phyloP scores from a whole-genome alignment of 257 asterid genomes.

The Orobanche coerulescens region DNA sequence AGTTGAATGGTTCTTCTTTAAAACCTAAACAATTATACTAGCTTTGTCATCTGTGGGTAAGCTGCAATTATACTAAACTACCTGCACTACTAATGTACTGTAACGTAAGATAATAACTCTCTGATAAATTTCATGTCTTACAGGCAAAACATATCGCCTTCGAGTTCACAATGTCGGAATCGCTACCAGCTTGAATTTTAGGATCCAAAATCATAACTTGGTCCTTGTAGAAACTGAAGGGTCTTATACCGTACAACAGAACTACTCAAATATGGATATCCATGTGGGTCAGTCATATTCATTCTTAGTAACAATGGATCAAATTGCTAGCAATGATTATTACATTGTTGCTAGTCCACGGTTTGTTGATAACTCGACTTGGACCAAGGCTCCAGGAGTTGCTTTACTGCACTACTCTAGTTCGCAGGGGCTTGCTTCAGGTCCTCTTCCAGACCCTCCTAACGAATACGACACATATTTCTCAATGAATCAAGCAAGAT shows the following conservation, averaged over 20 bases:
- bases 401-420: constrained; percentile 77
- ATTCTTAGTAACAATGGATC: constrained; percentile 87
- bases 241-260: constrained; percentile 83
- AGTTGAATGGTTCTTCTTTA: background rate
- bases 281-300: constrained; percentile 96
- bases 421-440: constrained; percentile 77
- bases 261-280: constrained; percentile 84
- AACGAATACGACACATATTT: constrained; percentile 67
- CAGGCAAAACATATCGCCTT: constrained; percentile 85
- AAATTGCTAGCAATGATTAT: constrained; percentile 66
- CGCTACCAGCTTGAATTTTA: constrained; percentile 84
- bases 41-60: background rate
- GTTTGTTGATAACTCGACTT: constrained; percentile 47
- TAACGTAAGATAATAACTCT: background rate
- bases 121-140: constrained; percentile 22
- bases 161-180: constrained; percentile 84
- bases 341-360: constrained; percentile 91
- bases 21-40: background rate
- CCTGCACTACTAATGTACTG: background rate
- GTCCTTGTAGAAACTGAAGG: constrained; percentile 95
- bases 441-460: constrained; percentile 98
- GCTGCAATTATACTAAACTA: background rate
- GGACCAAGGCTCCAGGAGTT: constrained; percentile 64
- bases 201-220: constrained; percentile 84
- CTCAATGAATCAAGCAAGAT: constrained; percentile 95